phyloP scores from a whole-genome alignment of 1,139 yeast genomes.

The Kazachstania sp. region DNA sequence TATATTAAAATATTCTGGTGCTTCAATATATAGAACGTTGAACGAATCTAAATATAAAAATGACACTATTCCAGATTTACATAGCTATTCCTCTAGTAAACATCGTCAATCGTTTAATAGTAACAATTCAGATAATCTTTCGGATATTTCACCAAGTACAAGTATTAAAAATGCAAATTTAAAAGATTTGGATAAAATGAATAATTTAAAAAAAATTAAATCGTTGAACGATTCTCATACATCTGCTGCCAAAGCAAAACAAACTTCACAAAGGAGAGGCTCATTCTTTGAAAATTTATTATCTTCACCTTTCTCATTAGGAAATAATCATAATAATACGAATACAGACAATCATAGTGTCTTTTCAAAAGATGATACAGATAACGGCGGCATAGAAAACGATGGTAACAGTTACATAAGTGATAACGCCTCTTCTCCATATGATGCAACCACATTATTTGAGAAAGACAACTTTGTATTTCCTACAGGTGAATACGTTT shows the following conservation, averaged over 20 bases:
- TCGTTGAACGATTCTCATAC: background rate
- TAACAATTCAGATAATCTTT: background rate
- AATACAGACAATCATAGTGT: background rate
- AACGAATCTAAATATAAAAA: background rate
- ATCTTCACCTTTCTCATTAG: background rate
- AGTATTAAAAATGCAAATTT: background rate
- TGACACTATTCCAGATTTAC: background rate
- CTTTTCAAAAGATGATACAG: background rate
- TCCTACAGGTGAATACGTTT: slow-evolving; percentile 65
- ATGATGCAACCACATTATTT: background rate
- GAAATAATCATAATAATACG: background rate
- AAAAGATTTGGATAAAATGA: background rate
- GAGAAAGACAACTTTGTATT: background rate
- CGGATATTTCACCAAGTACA: slow-evolving; percentile 2
- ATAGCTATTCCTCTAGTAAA: background rate
- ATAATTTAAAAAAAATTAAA: background rate
- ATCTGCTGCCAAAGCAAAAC: background rate
- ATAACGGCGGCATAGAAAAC: background rate
- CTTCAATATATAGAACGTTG: slow-evolving; percentile 3
- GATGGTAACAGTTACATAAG: background rate
- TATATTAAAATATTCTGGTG: background rate
- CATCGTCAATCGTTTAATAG: background rate
- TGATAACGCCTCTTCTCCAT: background rate
- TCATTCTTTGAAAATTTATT: slow-evolving; percentile 17
- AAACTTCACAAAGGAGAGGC: slow-evolving; percentile 2